Evolutionary conservation across 192 early-diverging fungal genomes (phyloP).

Genomic region (Chytriomyces sp.): DNA sequence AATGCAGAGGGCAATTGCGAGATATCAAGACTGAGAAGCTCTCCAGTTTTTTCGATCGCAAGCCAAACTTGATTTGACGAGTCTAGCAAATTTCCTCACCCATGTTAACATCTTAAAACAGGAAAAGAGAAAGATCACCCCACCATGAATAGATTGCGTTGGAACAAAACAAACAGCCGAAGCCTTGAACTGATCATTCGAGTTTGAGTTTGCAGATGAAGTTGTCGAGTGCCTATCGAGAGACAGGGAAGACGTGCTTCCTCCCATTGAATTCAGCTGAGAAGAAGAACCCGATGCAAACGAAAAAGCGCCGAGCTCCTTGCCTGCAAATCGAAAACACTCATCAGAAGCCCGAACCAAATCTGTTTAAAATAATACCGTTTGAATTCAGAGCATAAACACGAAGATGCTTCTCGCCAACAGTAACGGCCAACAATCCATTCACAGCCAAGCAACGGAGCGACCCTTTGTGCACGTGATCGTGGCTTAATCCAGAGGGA

Average conservation of each 20-base stretch:
- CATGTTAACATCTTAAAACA: background rate
- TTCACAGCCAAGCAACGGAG: conserved; percentile 57
- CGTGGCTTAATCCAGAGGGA: too few species aligned
- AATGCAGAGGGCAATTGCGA: conserved; percentile 1
- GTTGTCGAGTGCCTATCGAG: background rate
- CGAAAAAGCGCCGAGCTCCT: conserved; percentile 5
- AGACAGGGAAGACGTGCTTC: background rate
- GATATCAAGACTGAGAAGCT: conserved; percentile 9
- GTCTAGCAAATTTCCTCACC: background rate
- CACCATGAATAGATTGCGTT: background rate
- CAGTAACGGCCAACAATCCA: conserved; percentile 50
- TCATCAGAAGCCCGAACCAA: background rate
- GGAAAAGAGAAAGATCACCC: too few species aligned
- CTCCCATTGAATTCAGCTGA: background rate
- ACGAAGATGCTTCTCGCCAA: conserved; percentile 43
- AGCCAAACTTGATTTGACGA: conserved; percentile 11
- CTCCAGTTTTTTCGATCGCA: conserved; percentile 19
- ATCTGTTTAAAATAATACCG: too few species aligned
- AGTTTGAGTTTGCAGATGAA: background rate
- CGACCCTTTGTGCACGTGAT: conserved; percentile 48
- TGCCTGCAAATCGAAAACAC: background rate
- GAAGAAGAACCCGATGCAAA: conserved; percentile 14
- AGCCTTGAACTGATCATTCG: background rate
- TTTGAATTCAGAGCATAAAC: conserved; percentile 15
- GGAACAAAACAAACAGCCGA: conserved; percentile 12